Conservation (phyloP, 1,284 basidiomycete species). For the Abortiporus biennis region DNA sequence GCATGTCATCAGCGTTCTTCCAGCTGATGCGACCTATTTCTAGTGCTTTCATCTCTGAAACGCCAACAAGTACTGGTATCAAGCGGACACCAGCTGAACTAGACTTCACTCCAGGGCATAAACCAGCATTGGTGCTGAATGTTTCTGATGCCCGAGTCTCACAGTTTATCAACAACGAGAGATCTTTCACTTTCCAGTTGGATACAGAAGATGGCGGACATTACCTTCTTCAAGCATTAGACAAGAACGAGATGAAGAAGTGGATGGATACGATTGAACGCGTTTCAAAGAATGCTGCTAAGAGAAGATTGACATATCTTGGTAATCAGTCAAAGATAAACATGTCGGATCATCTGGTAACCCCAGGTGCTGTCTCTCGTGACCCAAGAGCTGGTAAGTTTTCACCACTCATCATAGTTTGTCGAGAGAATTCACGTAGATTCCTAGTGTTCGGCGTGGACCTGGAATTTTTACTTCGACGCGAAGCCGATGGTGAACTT, state of each 20-base stretch:
- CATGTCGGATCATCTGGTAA: constrained; percentile 63
- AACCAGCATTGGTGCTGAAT: constrained; percentile 68
- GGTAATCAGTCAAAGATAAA: constrained; percentile 66
- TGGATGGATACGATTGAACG: constrained; percentile 72
- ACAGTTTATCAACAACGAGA: constrained; percentile 69
- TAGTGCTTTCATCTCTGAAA: constrained; percentile 69
- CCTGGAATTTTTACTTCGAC: constrained; percentile 57
- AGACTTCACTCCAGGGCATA: constrained; percentile 62
- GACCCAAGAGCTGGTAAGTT: constrained; percentile 61
- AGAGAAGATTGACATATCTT: constrained; percentile 75
- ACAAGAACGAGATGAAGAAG: constrained; percentile 58
- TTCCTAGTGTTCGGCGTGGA: constrained; percentile 73
- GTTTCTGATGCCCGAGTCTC: constrained; percentile 64
- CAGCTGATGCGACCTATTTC: constrained; percentile 83
- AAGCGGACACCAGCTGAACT: constrained; percentile 65
- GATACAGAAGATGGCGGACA: constrained; percentile 82
- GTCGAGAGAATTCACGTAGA: no score
- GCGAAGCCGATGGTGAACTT: constrained; percentile 51
- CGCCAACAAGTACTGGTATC: constrained; percentile 30
- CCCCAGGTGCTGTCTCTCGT: constrained; percentile 32
- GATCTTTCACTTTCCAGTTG: constrained; percentile 76
- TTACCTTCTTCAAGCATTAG: constrained; percentile 69
- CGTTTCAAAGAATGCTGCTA: constrained; percentile 65
- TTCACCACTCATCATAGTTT: no score
- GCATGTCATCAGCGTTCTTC: constrained; percentile 73